These are phyloP conservation scores for Yamadazyma dendronema DNA, from an alignment of 1,139 yeast genomes.

Conservation along the genomic window DNA sequence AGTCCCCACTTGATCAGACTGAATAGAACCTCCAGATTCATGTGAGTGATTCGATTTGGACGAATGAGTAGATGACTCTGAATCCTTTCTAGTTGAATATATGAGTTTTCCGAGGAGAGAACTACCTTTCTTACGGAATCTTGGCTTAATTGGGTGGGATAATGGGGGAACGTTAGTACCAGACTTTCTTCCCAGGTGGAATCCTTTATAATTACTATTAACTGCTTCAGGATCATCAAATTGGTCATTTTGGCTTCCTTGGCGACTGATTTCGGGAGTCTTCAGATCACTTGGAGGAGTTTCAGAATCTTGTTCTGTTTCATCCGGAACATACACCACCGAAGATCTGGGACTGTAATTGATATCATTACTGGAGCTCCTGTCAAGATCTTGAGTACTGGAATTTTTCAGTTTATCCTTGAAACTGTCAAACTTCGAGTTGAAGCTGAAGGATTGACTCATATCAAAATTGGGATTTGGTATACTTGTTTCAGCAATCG, in stretches of 20 bases:
- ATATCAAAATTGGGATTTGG: too few species aligned
- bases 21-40: constrained; percentile 3
- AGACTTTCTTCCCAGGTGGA: constrained; percentile 41
- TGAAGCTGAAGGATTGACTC: constrained; percentile 12
- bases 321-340: constrained; percentile 21
- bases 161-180: constrained; percentile 47
- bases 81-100: constrained; percentile 40
- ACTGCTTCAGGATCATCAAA: too few species aligned
- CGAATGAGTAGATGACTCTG: constrained; percentile 18
- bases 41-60: not conserved
- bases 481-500: too few species aligned
- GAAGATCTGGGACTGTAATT: constrained; percentile 29
- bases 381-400: not conserved
- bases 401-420: constrained; percentile 6
- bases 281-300: not conserved
- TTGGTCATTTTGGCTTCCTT: not conserved
- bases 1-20: constrained; percentile 4
- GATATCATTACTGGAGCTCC: constrained; percentile 8
- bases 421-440: constrained; percentile 13
- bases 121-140: constrained; percentile 42
- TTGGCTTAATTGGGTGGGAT: constrained; percentile 50
- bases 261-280: too few species aligned
- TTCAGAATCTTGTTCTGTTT: too few species aligned
- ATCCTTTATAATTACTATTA: constrained; percentile 46
- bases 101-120: constrained; percentile 50